Evolutionary conservation across 1,284 basidiomycete genomes (phyloP).

Genomic region (Rhodotorula sp.): DNA sequence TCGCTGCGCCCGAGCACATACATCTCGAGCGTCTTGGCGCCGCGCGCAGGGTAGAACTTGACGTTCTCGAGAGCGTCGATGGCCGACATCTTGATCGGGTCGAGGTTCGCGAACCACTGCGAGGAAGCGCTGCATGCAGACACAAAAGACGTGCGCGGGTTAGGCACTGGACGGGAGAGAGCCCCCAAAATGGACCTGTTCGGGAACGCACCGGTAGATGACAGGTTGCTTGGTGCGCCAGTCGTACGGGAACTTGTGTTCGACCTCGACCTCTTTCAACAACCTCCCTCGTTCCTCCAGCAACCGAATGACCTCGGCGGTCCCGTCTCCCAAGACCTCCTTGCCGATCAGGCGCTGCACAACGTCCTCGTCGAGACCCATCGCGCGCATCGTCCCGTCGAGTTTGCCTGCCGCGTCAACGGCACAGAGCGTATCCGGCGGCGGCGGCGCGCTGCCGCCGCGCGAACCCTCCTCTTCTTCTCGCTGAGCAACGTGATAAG

Average conservation of each 20-base stretch:
- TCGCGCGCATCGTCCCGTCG: slow-evolving; percentile 58
- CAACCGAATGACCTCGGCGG: slow-evolving; percentile 63
- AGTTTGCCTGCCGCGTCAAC: slow-evolving; percentile 80
- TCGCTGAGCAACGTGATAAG: slow-evolving; percentile 29
- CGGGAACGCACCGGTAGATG: slow-evolving; percentile 69
- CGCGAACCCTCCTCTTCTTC: too few species aligned
- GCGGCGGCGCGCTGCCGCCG: not conserved
- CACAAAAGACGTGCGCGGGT: not conserved
- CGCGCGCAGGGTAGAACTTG: slow-evolving; percentile 70
- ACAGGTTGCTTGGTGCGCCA: slow-evolving; percentile 94
- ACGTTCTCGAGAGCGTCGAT: slow-evolving; percentile 70
- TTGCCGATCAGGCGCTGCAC: slow-evolving; percentile 62
- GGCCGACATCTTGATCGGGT: slow-evolving; percentile 74
- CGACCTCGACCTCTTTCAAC: slow-evolving; percentile 67
- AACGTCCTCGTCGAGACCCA: slow-evolving; percentile 43
- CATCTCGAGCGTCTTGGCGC: slow-evolving; percentile 76
- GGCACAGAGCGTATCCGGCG: slow-evolving; percentile 59
- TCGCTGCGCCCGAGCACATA: slow-evolving; percentile 86
- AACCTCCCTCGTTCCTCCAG: slow-evolving; percentile 61
- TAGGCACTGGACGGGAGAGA: not conserved
- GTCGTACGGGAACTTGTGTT: slow-evolving; percentile 93
- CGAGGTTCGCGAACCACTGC: slow-evolving; percentile 96
- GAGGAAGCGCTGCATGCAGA: slow-evolving; percentile 75
- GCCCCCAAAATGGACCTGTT: not conserved
- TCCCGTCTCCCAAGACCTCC: slow-evolving; percentile 70